Conservation (phyloP, 495 filamentous ascomycete genomes). For the Trichocladium uniseriatum region DNA sequence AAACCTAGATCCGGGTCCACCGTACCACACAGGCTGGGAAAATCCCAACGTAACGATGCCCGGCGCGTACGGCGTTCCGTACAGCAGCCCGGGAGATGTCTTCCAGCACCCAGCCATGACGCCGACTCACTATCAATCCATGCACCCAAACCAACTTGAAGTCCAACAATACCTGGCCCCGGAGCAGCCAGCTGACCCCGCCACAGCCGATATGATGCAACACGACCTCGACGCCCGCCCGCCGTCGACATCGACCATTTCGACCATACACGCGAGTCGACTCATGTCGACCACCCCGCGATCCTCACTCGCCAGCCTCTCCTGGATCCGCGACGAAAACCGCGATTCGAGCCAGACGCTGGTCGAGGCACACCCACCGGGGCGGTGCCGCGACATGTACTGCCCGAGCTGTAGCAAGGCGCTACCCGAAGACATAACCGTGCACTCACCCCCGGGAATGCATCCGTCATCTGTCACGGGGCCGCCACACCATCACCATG, state of each 20-base stretch:
- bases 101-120: constrained; percentile 10
- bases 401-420: constrained; percentile 23
- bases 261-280: constrained; percentile 11
- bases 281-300: constrained; percentile 15
- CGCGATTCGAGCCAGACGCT: constrained; percentile 25
- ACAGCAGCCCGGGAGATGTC: constrained; percentile 9
- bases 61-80: constrained; percentile 13
- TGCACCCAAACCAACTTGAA: constrained; percentile 7
- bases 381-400: constrained; percentile 17
- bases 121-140: constrained; percentile 11
- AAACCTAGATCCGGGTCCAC: constrained; percentile 4
- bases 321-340: constrained; percentile 23
- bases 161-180: constrained; percentile 5
- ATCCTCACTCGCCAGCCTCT: constrained; percentile 14
- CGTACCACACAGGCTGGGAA: constrained; percentile 14
- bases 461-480: constrained; percentile 1
- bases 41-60: constrained; percentile 4
- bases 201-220: constrained; percentile 6
- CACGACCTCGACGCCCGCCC: constrained; percentile 7
- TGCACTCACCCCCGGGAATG: constrained; percentile 9
- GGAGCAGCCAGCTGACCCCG: constrained; percentile 1
- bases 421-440: constrained; percentile 9
- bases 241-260: constrained; percentile 9
- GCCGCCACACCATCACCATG: not conserved
- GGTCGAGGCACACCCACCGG: constrained; percentile 22